Base-by-base conservation (phyloP, 2,329 filamentous ascomycete genomes). In the Chrysosporium keratinophilum region DNA sequence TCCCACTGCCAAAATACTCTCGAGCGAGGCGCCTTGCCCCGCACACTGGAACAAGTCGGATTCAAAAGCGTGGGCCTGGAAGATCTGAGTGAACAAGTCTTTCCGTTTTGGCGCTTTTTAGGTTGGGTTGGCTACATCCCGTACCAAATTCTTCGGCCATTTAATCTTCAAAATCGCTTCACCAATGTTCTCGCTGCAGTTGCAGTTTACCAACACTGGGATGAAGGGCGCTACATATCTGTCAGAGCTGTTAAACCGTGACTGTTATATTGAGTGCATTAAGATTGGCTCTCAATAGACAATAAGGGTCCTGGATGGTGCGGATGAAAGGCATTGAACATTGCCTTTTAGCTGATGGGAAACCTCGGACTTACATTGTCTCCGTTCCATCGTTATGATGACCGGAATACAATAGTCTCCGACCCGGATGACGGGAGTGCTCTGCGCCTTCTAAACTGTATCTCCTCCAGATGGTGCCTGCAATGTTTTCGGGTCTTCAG, bases 241-340 rank as follows among this genome's bases (percentile, higher is more conserved):
- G 53, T 55, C 3, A 55, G 20, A 40, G 52, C 43, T 12, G 23
- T 48, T 40, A 54, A 54, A 28, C 51, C 51, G 47, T 54, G 20
- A 48, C 23, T 28, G 23, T 7, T 28, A 28, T 28, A 28, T 28
- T 28, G 23, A 7, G 23, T 7, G 23, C 23, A 28, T 3, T 28
- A 28, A 7, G 7, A 28, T 28, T 28, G 23, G 23, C 23, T 28
- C 23, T 7, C 23, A 28, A 28, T 28, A 28, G 23, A 28, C 23
- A 28, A 28, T 7, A 7, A 28, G 23, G 23, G 23, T 28, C 3
- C 23, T 28, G 23, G 23, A 28, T 28, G 23, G 23, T 28, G 7
- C 23, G 23, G n/a, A 3, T 28, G 23, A 28, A 28, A 28, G 23
- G 3, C 7, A 7, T 28, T 28, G 23, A 7, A 28, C 23, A 28